phyloP scores from a whole-genome alignment of 78 protist species.

The Dictyostelium intermedium region DNA sequence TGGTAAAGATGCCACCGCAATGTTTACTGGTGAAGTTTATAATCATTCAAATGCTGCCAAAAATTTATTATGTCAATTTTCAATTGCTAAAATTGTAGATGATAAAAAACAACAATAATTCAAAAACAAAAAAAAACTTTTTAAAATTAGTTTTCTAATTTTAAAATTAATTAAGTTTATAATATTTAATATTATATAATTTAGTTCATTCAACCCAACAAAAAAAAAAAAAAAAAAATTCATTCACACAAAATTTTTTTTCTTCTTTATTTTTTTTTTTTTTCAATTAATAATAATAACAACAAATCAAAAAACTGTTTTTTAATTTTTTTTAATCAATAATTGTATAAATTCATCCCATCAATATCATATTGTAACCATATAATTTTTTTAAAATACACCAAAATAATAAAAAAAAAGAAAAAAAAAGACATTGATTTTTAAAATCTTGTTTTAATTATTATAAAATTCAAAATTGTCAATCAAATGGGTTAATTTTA shows the following conservation, averaged over 20 bases:
- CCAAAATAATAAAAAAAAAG: background rate
- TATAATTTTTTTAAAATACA: background rate
- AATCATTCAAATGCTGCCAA: constrained; percentile 74
- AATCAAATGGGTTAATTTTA: background rate
- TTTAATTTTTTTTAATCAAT: background rate
- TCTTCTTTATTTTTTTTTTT: background rate
- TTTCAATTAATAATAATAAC: background rate
- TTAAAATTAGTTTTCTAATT: background rate
- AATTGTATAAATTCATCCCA: background rate
- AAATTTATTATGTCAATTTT: constrained; percentile 64
- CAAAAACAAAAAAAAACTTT: background rate
- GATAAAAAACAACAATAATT: background rate
- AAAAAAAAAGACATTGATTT: background rate
- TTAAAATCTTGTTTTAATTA: background rate
- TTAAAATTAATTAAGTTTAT: background rate
- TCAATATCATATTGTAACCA: background rate
- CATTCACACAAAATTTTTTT: background rate
- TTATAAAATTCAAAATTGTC: background rate
- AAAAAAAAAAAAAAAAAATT: no score
- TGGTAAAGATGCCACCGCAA: constrained; percentile 79
- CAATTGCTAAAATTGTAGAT: constrained; percentile 42
- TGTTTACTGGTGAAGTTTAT: constrained; percentile 80
- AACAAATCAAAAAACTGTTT: background rate
- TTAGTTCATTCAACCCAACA: background rate
- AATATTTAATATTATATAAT: background rate